phyloP scores from a whole-genome alignment of 1,139 yeast genomes.

The Suhomyces anneliseae region DNA sequence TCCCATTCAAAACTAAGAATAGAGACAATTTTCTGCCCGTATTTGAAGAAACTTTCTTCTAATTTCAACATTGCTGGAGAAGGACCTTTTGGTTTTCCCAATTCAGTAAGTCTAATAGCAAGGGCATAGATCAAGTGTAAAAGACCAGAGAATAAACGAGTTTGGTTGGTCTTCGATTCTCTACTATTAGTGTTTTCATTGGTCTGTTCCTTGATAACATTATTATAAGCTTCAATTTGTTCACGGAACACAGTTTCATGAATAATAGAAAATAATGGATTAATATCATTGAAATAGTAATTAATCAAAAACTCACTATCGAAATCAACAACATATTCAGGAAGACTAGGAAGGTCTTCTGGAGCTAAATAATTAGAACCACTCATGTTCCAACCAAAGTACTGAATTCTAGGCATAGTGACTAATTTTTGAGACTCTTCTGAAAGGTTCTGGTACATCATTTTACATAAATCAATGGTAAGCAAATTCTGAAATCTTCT shows the following conservation, averaged over 20 bases:
- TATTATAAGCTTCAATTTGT: slow-evolving; percentile 45
- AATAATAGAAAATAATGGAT: slow-evolving; percentile 54
- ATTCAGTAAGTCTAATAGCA: slow-evolving; percentile 54
- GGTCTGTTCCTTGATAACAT: slow-evolving; percentile 14
- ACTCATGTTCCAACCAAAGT: slow-evolving; percentile 67
- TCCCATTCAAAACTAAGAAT: slow-evolving; percentile 67
- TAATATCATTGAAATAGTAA: slow-evolving; percentile 51
- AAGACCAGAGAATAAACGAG: slow-evolving; percentile 52
- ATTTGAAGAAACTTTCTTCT: slow-evolving; percentile 56
- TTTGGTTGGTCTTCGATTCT: slow-evolving; percentile 29
- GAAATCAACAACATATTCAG: slow-evolving; percentile 20
- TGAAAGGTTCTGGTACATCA: slow-evolving; percentile 38
- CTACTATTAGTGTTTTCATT: slow-evolving; percentile 11
- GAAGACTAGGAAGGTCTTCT: slow-evolving; percentile 39
- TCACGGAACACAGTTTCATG: slow-evolving; percentile 57
- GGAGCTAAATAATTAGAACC: slow-evolving; percentile 53
- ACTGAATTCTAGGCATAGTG: slow-evolving; percentile 55
- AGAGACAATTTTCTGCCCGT: slow-evolving; percentile 47
- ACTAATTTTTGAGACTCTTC: slow-evolving; percentile 40
- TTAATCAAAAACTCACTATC: slow-evolving; percentile 27
- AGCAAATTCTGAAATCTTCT: slow-evolving; percentile 52
- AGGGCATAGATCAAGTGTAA: slow-evolving; percentile 52
- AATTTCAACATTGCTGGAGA: slow-evolving; percentile 28
- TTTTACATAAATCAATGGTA: slow-evolving; percentile 45
- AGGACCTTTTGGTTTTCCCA: slow-evolving; percentile 40